Conservation (phyloP, 2,329 filamentous ascomycete genomes). For the Colletotrichum sojae region DNA sequence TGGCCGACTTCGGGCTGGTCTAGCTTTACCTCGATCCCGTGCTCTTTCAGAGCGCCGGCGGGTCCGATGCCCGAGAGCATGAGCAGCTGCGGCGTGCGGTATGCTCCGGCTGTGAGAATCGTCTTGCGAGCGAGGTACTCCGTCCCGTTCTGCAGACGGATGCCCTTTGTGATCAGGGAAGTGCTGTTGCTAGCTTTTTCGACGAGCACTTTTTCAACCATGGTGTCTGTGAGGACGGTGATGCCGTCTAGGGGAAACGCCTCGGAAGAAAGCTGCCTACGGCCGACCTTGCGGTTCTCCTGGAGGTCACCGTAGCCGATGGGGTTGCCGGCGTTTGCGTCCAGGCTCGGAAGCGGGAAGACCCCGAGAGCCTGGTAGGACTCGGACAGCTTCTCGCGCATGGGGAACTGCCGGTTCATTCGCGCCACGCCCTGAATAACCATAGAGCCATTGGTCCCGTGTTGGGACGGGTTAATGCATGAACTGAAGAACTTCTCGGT, state of each 20-base stretch:
- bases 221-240: slow-evolving; percentile 44
- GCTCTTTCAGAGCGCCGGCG: slow-evolving; percentile 54
- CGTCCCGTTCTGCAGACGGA: slow-evolving; percentile 49
- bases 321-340: slow-evolving; percentile 49
- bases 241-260: slow-evolving; percentile 46
- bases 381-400: slow-evolving; percentile 51
- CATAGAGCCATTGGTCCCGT: slow-evolving; percentile 56
- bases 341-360: slow-evolving; percentile 43
- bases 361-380: slow-evolving; percentile 59
- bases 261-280: slow-evolving; percentile 44
- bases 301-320: slow-evolving; percentile 52
- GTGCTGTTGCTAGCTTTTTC: slow-evolving; percentile 12
- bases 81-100: slow-evolving; percentile 65
- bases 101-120: slow-evolving; percentile 62
- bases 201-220: slow-evolving; percentile 43
- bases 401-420: slow-evolving; percentile 53
- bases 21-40: slow-evolving; percentile 57
- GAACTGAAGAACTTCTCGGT: slow-evolving; percentile 50
- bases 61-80: slow-evolving; percentile 67
- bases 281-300: slow-evolving; percentile 45
- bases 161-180: slow-evolving; percentile 42
- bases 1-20: slow-evolving; percentile 64
- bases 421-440: slow-evolving; percentile 48
- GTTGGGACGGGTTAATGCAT: slow-evolving; percentile 50
- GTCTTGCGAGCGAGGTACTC: slow-evolving; percentile 48